phyloP scores from a whole-genome alignment of 371 early-diverging fungal species.

The Zychaea mexicana region DNA sequence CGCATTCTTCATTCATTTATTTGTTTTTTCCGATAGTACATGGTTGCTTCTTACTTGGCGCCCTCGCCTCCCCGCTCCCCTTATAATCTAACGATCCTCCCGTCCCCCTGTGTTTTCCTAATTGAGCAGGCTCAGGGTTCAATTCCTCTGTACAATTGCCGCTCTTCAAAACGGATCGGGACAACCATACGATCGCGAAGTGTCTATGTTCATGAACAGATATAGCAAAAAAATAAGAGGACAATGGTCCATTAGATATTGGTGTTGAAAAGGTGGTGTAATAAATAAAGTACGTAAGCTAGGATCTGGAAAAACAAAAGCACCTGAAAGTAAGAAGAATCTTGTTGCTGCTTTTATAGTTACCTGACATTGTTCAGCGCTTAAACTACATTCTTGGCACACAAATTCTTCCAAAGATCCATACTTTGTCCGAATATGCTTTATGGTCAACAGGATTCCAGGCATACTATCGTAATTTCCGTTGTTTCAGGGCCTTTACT shows the following conservation, averaged over 20 bases:
- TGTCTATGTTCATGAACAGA: too few relatives aligned
- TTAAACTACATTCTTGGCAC: neutral
- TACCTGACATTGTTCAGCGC: neutral
- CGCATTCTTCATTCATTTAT: neutral
- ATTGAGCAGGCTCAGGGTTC: too few relatives aligned
- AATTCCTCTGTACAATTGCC: neutral
- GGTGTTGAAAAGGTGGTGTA: neutral
- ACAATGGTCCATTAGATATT: neutral
- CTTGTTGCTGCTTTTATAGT: too few relatives aligned
- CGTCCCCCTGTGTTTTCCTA: neutral
- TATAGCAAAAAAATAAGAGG: neutral
- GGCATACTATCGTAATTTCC: neutral
- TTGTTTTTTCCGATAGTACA: too few relatives aligned
- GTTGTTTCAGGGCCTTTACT: too few relatives aligned
- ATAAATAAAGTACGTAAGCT: neutral
- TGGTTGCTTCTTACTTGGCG: too few relatives aligned
- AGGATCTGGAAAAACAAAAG: too few relatives aligned
- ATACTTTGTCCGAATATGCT: neutral
- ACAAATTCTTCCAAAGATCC: slow-evolving; percentile 14
- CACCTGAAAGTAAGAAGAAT: too few relatives aligned
- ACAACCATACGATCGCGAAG: neutral
- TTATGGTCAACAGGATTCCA: neutral
- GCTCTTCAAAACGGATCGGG: neutral
- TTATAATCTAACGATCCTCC: neutral
- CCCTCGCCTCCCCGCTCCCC: too few relatives aligned